A percentile compares a stretch with the other conserved stretches of the same genome.
Evolutionary conservation across 2,329 filamentous ascomycete genomes (phyloP).

Genomic region (Thielaviopsis musarum): DNA sequence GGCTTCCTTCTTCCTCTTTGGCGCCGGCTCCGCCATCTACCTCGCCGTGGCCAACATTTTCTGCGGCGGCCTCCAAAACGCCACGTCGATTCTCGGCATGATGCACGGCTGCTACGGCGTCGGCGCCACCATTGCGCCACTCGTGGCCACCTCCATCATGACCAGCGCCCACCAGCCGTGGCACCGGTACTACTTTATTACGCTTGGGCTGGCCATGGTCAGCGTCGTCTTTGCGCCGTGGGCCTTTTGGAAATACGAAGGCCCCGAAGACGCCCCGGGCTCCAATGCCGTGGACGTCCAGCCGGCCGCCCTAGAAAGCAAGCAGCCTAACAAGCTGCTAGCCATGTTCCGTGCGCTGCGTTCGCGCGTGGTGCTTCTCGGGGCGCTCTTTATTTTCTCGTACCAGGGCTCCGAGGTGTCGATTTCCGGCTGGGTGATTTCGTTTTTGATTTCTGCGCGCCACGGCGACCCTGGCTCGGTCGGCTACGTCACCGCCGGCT

Average conservation of each 20-base stretch:
- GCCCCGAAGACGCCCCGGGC: slow-evolving; percentile 26
- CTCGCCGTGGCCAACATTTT: slow-evolving; percentile 44
- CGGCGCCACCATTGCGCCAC: slow-evolving; percentile 48
- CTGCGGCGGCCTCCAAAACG: slow-evolving; percentile 34
- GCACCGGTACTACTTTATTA: slow-evolving; percentile 58
- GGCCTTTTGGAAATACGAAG: slow-evolving; percentile 40
- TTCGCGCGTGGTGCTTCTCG: slow-evolving; percentile 48
- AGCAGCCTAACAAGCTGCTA: slow-evolving; percentile 15
- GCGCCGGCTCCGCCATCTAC: slow-evolving; percentile 38
- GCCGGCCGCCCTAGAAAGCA: slow-evolving; percentile 13
- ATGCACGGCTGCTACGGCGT: slow-evolving; percentile 53
- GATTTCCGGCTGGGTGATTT: slow-evolving; percentile 76
- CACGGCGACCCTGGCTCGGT: slow-evolving; percentile 52
- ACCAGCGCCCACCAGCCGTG: slow-evolving; percentile 34
- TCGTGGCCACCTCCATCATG: slow-evolving; percentile 60
- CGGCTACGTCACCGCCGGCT: slow-evolving; percentile 62
- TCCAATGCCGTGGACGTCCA: slow-evolving; percentile 13
- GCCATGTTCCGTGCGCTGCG: slow-evolving; percentile 32
- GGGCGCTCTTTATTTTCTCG: slow-evolving; percentile 67
- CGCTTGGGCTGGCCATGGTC: slow-evolving; percentile 37
- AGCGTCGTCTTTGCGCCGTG: slow-evolving; percentile 44
- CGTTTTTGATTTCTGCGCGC: slow-evolving; percentile 60
- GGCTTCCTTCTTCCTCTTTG: slow-evolving; percentile 50
- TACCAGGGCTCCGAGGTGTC: slow-evolving; percentile 77
- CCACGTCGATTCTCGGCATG: slow-evolving; percentile 39